These are phyloP conservation scores for Gossypium davidsonii DNA, from an alignment of 441 rosid species.

Conservation along the genomic window DNA sequence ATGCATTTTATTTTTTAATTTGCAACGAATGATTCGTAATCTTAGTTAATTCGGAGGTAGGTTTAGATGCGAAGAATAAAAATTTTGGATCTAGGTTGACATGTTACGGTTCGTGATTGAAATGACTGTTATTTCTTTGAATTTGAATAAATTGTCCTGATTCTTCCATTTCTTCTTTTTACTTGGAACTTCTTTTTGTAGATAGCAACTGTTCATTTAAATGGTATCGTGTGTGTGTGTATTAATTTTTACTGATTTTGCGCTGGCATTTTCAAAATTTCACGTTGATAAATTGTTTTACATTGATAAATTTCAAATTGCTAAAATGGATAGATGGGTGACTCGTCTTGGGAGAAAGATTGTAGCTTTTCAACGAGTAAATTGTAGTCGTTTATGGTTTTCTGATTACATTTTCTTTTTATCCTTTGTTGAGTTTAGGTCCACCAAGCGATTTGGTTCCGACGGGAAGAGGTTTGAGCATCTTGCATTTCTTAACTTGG, in stretches of 20 bases:
- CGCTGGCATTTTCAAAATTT: neutral
- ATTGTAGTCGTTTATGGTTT: neutral
- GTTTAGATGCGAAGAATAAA: neutral
- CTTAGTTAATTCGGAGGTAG: neutral
- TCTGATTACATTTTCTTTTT: neutral
- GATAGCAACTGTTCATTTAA: neutral
- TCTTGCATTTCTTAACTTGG: constrained; percentile 77
- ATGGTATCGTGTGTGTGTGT: neutral
- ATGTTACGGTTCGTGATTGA: neutral
- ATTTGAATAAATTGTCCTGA: neutral
- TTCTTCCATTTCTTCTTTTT: neutral
- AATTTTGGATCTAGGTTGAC: constrained; percentile 1
- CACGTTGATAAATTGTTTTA: neutral
- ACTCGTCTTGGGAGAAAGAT: neutral
- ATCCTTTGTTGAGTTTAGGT: constrained; percentile 29
- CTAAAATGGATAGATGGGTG: neutral
- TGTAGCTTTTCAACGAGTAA: neutral
- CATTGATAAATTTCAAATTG: neutral
- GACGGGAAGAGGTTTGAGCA: constrained; percentile 87
- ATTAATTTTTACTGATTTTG: neutral
- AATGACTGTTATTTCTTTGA: neutral
- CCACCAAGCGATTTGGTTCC: constrained; percentile 81
- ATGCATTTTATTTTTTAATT: neutral
- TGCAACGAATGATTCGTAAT: neutral
- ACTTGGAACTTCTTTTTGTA: neutral